These are phyloP conservation scores for Calocera cornea DNA, from an alignment of 768 basidiomycete genomes.

Conservation along the genomic window DNA sequence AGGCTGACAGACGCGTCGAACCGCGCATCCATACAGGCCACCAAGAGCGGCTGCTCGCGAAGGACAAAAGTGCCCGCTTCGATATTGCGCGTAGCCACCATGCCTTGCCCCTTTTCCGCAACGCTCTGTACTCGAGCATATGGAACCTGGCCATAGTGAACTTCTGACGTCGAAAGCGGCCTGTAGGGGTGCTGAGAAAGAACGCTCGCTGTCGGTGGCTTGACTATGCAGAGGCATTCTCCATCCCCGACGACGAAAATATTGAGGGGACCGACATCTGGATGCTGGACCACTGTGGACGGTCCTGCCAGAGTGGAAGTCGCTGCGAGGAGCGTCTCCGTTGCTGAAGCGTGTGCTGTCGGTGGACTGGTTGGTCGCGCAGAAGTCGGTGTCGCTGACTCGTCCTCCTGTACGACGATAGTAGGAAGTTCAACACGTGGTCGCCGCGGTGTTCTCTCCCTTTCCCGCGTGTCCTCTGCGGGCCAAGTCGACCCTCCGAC, in stretches of 20 bases:
- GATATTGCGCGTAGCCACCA: neutral
- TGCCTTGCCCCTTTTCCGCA: neutral
- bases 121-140: neutral
- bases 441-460: neutral
- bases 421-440: neutral
- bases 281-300: neutral
- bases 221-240: neutral
- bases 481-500: neutral
- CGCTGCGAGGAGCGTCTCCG: neutral
- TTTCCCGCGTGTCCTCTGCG: neutral
- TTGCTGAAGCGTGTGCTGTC: neutral
- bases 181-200: neutral
- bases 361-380: neutral
- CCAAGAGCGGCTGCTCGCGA: slow-evolving; percentile 2
- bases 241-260: neutral
- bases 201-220: neutral
- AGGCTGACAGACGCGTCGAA: neutral
- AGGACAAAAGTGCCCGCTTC: neutral
- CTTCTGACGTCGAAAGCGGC: neutral
- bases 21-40: neutral
- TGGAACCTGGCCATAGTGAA: neutral
- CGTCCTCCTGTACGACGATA: neutral
- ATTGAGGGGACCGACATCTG: neutral
- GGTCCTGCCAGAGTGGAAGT: neutral
- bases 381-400: neutral